Percentiles rank a stretch among this genome's conserved stretches.
Evolutionary conservation across 139 green algal species (phyloP).

Genomic region (Tetraselmis chui): DNA sequence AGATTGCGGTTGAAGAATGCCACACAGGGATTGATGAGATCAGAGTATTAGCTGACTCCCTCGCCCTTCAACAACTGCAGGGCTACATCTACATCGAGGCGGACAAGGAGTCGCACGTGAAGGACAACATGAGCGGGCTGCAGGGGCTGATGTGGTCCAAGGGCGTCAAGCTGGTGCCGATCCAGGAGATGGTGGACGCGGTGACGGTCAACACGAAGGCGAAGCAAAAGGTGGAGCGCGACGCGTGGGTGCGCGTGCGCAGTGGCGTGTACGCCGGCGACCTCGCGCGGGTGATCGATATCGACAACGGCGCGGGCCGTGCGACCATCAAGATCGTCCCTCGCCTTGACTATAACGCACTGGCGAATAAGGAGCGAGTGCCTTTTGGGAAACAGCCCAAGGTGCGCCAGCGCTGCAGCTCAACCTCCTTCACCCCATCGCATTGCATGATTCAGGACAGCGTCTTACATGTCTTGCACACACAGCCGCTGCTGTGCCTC

Average conservation of each 20-base stretch:
- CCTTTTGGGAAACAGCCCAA: slow-evolving; percentile 54
- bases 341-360: slow-evolving; percentile 9
- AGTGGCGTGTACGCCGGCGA: slow-evolving; percentile 86
- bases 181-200: slow-evolving; percentile 87
- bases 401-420: too few species aligned
- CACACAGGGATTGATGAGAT: too few species aligned
- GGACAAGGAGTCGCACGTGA: slow-evolving; percentile 81
- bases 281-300: slow-evolving; percentile 81
- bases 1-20: too few species aligned
- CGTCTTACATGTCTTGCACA: too few species aligned
- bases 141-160: slow-evolving; percentile 40
- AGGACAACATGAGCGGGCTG: slow-evolving; percentile 76
- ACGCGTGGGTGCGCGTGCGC: slow-evolving; percentile 76
- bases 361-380: slow-evolving; percentile 5
- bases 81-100: slow-evolving; percentile 95
- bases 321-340: slow-evolving; percentile 33
- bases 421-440: too few species aligned
- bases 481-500: too few species aligned
- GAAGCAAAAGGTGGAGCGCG: slow-evolving; percentile 35
- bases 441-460: too few species aligned
- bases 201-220: slow-evolving; percentile 62
- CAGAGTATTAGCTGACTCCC: too few species aligned
- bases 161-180: slow-evolving; percentile 61
- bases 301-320: slow-evolving; percentile 48
- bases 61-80: too few species aligned